Evolutionary conservation across 176 grass and related monocot genomes (phyloP).

Genomic region (Melocanna baccifera): DNA sequence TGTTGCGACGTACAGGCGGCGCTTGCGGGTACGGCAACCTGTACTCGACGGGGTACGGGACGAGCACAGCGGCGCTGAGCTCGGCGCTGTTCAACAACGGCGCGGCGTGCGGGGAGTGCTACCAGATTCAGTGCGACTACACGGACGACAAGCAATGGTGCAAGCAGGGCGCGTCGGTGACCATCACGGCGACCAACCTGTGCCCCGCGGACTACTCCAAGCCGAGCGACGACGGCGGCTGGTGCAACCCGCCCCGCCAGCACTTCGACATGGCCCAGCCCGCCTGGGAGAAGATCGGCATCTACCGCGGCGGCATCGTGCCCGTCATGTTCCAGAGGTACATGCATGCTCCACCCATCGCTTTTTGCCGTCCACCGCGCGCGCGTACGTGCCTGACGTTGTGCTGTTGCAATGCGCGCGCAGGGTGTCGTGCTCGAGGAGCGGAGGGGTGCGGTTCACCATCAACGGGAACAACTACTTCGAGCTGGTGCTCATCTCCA

Average conservation of each 20-base stretch:
- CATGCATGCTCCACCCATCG: background rate
- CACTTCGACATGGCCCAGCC: slow-evolving; percentile 92
- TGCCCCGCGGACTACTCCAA: slow-evolving; percentile 66
- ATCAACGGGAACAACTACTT: slow-evolving; percentile 74
- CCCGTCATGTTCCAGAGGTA: slow-evolving; percentile 55
- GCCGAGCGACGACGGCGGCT: slow-evolving; percentile 57
- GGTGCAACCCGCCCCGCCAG: slow-evolving; percentile 89
- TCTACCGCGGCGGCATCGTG: slow-evolving; percentile 62
- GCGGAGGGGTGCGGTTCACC: slow-evolving; percentile 68
- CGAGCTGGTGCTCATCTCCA: slow-evolving; percentile 69
- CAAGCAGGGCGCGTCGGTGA: slow-evolving; percentile 42
- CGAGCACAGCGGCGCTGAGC: slow-evolving; percentile 88
- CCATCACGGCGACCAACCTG: slow-evolving; percentile 77
- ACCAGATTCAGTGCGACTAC: slow-evolving; percentile 57
- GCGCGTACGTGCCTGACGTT: background rate
- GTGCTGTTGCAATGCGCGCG: background rate
- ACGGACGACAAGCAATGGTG: slow-evolving; percentile 23
- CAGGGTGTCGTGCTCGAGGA: slow-evolving; percentile 40
- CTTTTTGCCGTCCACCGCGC: background rate
- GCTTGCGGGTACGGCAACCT: slow-evolving; percentile 95
- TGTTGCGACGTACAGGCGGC: slow-evolving; percentile 45
- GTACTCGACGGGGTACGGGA: slow-evolving; percentile 75
- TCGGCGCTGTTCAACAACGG: slow-evolving; percentile 86
- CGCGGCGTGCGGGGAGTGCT: slow-evolving; percentile 72
- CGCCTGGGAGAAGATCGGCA: slow-evolving; percentile 59